Evolutionary conservation across 805 yeast species (phyloP).

Genomic region (Hanseniaspora taiwanica): DNA sequence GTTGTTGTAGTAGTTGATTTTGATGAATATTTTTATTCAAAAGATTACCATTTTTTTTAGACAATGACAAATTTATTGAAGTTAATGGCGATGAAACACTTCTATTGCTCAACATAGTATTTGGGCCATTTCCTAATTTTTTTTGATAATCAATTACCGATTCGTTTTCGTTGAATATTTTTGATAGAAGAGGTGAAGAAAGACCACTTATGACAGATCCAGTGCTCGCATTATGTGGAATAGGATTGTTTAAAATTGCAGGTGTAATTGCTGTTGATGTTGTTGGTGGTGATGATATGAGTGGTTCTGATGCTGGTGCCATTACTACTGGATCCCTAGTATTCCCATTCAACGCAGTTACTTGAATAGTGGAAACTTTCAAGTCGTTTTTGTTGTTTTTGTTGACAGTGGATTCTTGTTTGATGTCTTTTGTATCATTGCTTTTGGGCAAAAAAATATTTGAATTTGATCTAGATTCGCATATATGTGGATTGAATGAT

Average conservation of each 20-base stretch:
- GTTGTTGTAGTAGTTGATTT: constrained; percentile 8
- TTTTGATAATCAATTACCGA: constrained; percentile 1
- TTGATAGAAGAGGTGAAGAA: not conserved
- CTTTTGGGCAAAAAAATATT: no score
- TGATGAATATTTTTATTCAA: no score
- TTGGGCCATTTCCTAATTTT: not conserved
- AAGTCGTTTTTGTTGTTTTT: no score
- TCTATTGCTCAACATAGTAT: constrained; percentile 7
- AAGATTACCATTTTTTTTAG: no score
- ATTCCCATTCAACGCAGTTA: no score
- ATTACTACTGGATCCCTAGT: no score
- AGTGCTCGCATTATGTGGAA: not conserved
- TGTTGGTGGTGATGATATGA: not conserved
- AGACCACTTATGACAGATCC: not conserved
- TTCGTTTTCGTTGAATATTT: not conserved
- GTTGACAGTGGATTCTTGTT: no score
- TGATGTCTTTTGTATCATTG: no score
- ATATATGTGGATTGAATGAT: no score
- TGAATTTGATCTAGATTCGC: no score
- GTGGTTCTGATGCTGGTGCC: no score
- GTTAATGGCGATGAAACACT: not conserved
- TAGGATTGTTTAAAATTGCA: not conserved
- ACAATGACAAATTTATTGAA: constrained; percentile 5
- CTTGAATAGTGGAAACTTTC: no score
- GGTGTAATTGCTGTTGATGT: not conserved